Percentiles rank a stretch among this genome's conserved stretches.
Evolutionary conservation across 164 flowering plant genomes (phyloP).

Genomic region (Magnolia kwangsiensis): DNA sequence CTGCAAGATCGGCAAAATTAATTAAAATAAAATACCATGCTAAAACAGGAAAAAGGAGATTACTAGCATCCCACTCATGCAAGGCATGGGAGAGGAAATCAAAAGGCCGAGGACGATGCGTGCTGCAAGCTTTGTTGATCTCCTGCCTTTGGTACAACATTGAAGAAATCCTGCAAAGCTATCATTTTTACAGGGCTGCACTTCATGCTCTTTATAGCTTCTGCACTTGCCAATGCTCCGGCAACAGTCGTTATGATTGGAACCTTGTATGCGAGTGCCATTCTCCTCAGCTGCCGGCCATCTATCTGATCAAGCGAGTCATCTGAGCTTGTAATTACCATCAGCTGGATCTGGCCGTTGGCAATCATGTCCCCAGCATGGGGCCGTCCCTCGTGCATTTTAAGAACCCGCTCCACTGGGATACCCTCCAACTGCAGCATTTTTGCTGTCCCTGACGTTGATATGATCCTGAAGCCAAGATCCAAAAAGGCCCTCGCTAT

Average conservation of each 20-base stretch:
- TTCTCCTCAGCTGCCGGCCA: constrained; percentile 74
- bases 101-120: constrained; percentile 28
- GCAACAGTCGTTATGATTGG: constrained; percentile 87
- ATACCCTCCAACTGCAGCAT: constrained; percentile 68
- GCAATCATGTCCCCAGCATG: constrained; percentile 90
- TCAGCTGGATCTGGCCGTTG: constrained; percentile 78
- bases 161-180: constrained; percentile 83
- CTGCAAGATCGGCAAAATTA: neutral
- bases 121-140: constrained; percentile 39
- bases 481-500: constrained; percentile 63
- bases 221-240: constrained; percentile 78
- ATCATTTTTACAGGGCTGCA: constrained; percentile 51
- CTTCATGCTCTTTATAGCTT: constrained; percentile 77
- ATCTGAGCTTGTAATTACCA: constrained; percentile 96
- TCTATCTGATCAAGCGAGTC: constrained; percentile 79
- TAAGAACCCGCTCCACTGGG: constrained; percentile 70
- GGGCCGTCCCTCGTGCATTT: constrained; percentile 93
- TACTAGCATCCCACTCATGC: neutral
- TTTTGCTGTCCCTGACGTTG: constrained; percentile 84
- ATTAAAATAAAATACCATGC: neutral
- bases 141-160: constrained; percentile 18
- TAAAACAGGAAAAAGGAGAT: neutral
- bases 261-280: constrained; percentile 86
- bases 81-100: neutral
- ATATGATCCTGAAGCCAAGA: constrained; percentile 62